phyloP scores from a whole-genome alignment of 1,284 basidiomycete species.

The Ustilago hordei region DNA sequence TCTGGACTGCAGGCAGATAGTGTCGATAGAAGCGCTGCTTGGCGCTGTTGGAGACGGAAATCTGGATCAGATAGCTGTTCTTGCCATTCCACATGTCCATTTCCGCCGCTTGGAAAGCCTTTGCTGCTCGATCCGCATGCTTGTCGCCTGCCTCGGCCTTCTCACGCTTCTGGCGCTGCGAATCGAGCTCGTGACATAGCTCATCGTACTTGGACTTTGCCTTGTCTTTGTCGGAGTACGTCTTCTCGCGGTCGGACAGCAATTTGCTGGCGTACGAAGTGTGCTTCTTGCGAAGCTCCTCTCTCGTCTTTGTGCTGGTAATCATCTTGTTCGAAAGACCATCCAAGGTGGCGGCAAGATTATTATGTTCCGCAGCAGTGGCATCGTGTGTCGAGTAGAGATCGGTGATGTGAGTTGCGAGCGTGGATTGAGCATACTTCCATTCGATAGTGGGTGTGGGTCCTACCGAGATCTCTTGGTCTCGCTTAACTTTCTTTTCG shows the following conservation, averaged over 20 bases:
- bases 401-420: slow-evolving; percentile 25
- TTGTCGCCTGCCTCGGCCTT: slow-evolving; percentile 50
- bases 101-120: slow-evolving; percentile 44
- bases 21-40: slow-evolving; percentile 53
- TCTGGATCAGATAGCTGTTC: slow-evolving; percentile 56
- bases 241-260: slow-evolving; percentile 52
- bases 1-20: slow-evolving; percentile 43
- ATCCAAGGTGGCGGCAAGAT: slow-evolving; percentile 34
- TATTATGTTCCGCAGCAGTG: slow-evolving; percentile 24
- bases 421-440: slow-evolving; percentile 42
- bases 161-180: slow-evolving; percentile 51
- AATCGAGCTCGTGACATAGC: slow-evolving; percentile 54
- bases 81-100: slow-evolving; percentile 59
- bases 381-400: slow-evolving; percentile 36
- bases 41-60: slow-evolving; percentile 44
- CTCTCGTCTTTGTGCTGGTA: slow-evolving; percentile 32
- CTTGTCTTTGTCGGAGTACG: slow-evolving; percentile 50
- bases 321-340: slow-evolving; percentile 30
- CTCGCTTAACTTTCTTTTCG: slow-evolving; percentile 44
- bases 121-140: slow-evolving; percentile 53
- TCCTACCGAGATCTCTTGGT: slow-evolving; percentile 49
- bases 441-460: slow-evolving; percentile 49
- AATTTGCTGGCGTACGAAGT: slow-evolving; percentile 39
- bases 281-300: slow-evolving; percentile 54
- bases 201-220: slow-evolving; percentile 60